These are phyloP conservation scores for Biscogniauxia mediterranea DNA, from an alignment of 2,329 filamentous ascomycete species.

Conservation along the genomic window DNA sequence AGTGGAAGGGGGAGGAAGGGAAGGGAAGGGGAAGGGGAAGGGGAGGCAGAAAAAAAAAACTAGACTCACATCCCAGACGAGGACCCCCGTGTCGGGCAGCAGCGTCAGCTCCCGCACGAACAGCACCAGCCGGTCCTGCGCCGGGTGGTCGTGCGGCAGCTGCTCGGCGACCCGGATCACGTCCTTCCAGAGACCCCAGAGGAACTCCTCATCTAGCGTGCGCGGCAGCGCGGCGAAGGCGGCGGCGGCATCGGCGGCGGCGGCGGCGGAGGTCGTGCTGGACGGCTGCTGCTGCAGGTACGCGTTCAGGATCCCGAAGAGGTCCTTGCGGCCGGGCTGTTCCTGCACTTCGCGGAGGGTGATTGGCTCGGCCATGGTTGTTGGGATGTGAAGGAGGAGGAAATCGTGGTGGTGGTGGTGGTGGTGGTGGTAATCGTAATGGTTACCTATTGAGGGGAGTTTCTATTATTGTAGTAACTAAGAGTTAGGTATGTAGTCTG, in stretches of 20 bases:
- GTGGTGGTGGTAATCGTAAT: background rate
- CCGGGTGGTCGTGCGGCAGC: constrained; percentile 24
- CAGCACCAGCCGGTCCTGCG: constrained; percentile 27
- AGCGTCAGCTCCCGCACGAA: constrained; percentile 28
- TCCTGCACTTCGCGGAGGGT: constrained; percentile 7
- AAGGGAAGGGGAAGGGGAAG: background rate
- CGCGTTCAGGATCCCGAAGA: constrained; percentile 24
- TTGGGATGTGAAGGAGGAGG: no score
- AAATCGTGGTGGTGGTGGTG: background rate
- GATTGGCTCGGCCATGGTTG: background rate
- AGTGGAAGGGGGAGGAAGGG: no score
- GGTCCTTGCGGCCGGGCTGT: constrained; percentile 6
- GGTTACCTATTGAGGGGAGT: no score
- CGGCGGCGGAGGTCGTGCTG: constrained; percentile 9
- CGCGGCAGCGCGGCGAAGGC: constrained; percentile 13
- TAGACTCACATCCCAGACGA: constrained; percentile 26
- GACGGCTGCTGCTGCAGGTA: constrained; percentile 14
- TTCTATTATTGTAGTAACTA: background rate
- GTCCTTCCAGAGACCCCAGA: constrained; percentile 25
- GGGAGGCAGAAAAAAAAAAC: background rate
- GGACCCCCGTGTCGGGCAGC: constrained; percentile 23
- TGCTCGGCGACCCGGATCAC: constrained; percentile 26
- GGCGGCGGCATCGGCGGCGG: constrained; percentile 17
- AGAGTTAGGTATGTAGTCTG: background rate
- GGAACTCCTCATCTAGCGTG: constrained; percentile 19